Conservation (phyloP, 176 grass and related monocot genomes). For the Aegilops speltoides region DNA sequence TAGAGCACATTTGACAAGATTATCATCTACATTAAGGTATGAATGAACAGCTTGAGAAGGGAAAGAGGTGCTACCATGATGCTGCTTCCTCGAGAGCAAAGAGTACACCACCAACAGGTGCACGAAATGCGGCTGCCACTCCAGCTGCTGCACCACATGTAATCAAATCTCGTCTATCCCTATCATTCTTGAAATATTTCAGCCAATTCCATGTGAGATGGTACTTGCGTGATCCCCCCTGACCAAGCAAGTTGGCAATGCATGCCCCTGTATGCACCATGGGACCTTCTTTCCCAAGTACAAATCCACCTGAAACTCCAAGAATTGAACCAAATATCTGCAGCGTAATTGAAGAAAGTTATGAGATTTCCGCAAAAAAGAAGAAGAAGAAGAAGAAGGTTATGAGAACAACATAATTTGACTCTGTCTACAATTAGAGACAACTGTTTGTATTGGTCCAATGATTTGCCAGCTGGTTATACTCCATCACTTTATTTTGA, state of each 20-base stretch:
- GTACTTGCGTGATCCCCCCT: slow-evolving; percentile 91
- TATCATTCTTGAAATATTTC: slow-evolving; percentile 89
- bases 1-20: background rate
- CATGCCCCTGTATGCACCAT: slow-evolving; percentile 99
- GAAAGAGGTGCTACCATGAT: slow-evolving; percentile 69
- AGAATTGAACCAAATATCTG: slow-evolving; percentile 93
- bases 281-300: slow-evolving; percentile 92
- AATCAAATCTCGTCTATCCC: slow-evolving; percentile 90
- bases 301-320: slow-evolving; percentile 97
- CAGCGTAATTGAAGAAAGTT: background rate
- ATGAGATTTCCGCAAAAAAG: background rate
- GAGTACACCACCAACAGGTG: slow-evolving; percentile 92
- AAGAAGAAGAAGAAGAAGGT: background rate
- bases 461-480: background rate
- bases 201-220: slow-evolving; percentile 91
- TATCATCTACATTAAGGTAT: background rate
- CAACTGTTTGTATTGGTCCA: background rate
- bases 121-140: slow-evolving; percentile 90
- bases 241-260: slow-evolving; percentile 91
- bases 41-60: background rate
- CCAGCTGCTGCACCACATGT: slow-evolving; percentile 91
- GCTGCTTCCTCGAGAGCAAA: slow-evolving; percentile 98
- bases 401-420: slow-evolving; percentile 14
- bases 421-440: background rate
- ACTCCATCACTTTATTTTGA: background rate